Percentiles rank a stretch among this genome's conserved stretches.
These are phyloP conservation scores for Lactifluus hygrophoroides DNA, from an alignment of 768 basidiomycete genomes.

Conservation along the genomic window DNA sequence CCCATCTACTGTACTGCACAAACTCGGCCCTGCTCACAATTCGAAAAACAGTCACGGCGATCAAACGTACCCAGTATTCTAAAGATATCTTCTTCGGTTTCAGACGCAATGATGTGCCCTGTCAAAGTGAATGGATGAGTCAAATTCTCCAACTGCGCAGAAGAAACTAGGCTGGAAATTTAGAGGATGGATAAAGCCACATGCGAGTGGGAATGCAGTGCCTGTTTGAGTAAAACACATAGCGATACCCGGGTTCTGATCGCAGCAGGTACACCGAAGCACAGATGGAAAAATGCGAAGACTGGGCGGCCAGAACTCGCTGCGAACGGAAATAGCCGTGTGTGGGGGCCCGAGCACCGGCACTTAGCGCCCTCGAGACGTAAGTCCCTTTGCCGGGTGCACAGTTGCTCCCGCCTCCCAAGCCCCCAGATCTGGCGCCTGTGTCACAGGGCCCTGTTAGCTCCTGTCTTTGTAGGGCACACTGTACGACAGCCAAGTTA, in stretches of 20 bases:
- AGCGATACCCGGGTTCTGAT: constrained; percentile 12
- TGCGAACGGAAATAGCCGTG: constrained; percentile 12
- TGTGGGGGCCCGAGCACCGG: not conserved
- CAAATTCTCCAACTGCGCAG: not conserved
- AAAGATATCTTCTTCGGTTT: constrained; percentile 85
- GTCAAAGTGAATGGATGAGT: constrained; percentile 1
- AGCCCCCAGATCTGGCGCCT: constrained; percentile 1
- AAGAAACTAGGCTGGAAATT: not conserved
- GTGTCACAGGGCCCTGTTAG: not conserved
- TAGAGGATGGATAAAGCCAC: too few relatives aligned
- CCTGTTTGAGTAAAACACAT: constrained; percentile 4
- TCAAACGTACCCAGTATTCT: constrained; percentile 43
- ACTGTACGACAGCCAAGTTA: not conserved
- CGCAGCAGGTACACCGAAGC: constrained; percentile 15
- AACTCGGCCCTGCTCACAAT: not conserved
- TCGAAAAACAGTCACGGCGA: not conserved
- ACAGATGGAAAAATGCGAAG: constrained; percentile 1
- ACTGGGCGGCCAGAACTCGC: constrained; percentile 7
- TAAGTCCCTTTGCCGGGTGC: not conserved
- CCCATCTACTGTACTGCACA: not conserved
- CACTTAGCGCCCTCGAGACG: constrained; percentile 4
- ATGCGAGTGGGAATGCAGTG: not conserved
- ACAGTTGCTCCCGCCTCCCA: not conserved
- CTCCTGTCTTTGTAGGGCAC: not conserved
- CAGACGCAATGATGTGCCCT: constrained; percentile 69